Evolutionary conservation across 2,329 filamentous ascomycete genomes (phyloP), one percentile per base, ranked within the genome.

Genomic region (Dothiorella sarmentorum): DNA sequence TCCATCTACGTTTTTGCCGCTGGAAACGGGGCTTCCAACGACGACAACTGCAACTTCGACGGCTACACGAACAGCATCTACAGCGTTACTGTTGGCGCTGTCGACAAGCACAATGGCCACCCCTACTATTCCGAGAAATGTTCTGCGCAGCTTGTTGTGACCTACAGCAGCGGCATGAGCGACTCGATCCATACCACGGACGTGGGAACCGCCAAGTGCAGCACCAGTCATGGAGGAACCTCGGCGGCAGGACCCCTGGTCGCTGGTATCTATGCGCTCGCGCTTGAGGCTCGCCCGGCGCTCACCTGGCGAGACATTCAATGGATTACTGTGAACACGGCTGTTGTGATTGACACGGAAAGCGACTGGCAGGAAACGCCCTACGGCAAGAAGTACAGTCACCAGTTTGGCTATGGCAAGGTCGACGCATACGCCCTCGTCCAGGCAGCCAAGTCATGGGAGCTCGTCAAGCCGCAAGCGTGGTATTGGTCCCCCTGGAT

Each of bases 61-160:
- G 94, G 94, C 37, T 99, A 99, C 75, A 99, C 94, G 61, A 99
- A 99, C 78, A 97, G 92, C 71, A 99, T 99, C 67, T 99, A 97
- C 80, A 97, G 91, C 72, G 94, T 99, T 66, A 96, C 92, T 0
- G 91, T 99, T 17, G 94, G 94, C 35, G 93, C 93, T 31, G 88
- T 99, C 62, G 92, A 97, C 71, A 83, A 90, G 60, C 85, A 88
- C 64, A 92, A 93, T 37, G 75, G 83, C n/a, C 93, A 97, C 69
- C 92, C 94, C 0, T 94, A 93, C 72, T 99, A 99, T 74, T 97
- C 93, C 0, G 94, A 99, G 74, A 88, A 90, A 62, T 99, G 94
- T 77, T 97, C 93, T 3, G 94, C 94, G 20, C 90, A 96, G 71
- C 80, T 99, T 45, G 92, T 97, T 2, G 94, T 99, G 9, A 96